Evolutionary conservation across 805 yeast genomes (phyloP).

Genomic region (Candida wancherniae): DNA sequence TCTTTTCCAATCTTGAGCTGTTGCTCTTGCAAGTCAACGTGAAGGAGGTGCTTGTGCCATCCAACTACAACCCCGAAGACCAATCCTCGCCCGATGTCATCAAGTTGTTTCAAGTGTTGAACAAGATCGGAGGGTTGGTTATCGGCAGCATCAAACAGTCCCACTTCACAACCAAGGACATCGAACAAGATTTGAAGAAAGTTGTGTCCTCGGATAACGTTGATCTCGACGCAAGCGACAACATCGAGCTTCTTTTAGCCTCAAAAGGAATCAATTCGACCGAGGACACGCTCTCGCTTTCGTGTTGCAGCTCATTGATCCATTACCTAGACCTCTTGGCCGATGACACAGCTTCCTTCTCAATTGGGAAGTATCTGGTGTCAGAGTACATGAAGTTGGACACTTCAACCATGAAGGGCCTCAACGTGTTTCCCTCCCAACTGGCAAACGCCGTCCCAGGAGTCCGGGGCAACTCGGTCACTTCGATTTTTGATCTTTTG

Average conservation of each 20-base stretch:
- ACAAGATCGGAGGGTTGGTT: conserved; percentile 68
- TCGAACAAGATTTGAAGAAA: conserved; percentile 74
- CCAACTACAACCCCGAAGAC: conserved; percentile 29
- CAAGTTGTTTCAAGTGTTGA: conserved; percentile 67
- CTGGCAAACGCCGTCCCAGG: conserved; percentile 13
- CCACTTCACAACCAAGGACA: conserved; percentile 59
- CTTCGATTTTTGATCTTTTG: conserved; percentile 73
- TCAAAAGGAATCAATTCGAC: conserved; percentile 48
- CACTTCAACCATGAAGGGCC: conserved; percentile 81
- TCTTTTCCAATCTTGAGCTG: conserved; percentile 81
- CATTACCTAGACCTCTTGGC: conserved; percentile 64
- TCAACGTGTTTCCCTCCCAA: conserved; percentile 69
- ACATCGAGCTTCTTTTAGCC: conserved; percentile 43
- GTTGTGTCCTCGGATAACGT: conserved; percentile 42
- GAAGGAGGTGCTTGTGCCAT: conserved; percentile 71
- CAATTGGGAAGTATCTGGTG: conserved; percentile 63
- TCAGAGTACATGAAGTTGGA: conserved; percentile 86
- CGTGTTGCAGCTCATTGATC: conserved; percentile 65
- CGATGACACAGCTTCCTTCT: conserved; percentile 50
- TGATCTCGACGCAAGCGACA: conserved; percentile 25
- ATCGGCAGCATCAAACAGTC: conserved; percentile 54
- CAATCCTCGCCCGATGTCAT: conserved; percentile 48
- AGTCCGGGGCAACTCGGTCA: conserved; percentile 21
- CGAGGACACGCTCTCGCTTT: conserved; percentile 47
- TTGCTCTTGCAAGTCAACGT: conserved; percentile 84